Percentiles rank a stretch among this genome's conserved stretches.
These are phyloP conservation scores for Nemania serpens DNA, from an alignment of 2,329 filamentous ascomycete species.

Conservation along the genomic window DNA sequence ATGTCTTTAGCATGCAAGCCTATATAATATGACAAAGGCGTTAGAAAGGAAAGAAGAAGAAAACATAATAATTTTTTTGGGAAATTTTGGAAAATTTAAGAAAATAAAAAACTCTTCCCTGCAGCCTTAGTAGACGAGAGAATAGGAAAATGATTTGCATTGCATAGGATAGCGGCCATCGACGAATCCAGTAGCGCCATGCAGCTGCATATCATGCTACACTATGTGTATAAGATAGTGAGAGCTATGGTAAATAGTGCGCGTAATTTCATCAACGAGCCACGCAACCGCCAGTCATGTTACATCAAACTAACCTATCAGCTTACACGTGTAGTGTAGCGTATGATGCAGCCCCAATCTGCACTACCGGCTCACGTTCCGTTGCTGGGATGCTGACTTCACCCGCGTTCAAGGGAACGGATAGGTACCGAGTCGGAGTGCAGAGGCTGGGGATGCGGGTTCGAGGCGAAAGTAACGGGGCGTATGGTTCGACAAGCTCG, in stretches of 20 bases:
- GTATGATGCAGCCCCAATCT: constrained; percentile 13
- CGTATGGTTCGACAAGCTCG: constrained; percentile 5
- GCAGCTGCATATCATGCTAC: constrained; percentile 13
- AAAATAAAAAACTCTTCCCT: not conserved
- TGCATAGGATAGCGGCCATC: constrained; percentile 11
- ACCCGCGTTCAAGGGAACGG: constrained; percentile 21
- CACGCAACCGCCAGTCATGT: constrained; percentile 13
- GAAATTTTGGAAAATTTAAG: not conserved
- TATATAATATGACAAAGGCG: too few species aligned
- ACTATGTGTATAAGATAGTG: constrained; percentile 1
- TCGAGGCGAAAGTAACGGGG: constrained; percentile 14
- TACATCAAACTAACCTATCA: constrained; percentile 12
- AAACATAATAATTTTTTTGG: too few species aligned
- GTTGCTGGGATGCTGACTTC: constrained; percentile 26
- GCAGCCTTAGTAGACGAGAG: constrained; percentile 20
- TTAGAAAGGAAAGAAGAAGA: too few species aligned
- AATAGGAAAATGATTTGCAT: constrained; percentile 23
- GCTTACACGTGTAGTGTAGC: constrained; percentile 16
- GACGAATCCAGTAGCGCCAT: constrained; percentile 14
- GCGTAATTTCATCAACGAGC: constrained; percentile 21
- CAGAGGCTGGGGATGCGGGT: constrained; percentile 5
- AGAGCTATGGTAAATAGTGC: constrained; percentile 12
- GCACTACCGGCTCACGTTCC: constrained; percentile 28
- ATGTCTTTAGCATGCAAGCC: too few species aligned
- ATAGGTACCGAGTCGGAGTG: not conserved